Conservation (phyloP, 2,329 filamentous ascomycete genomes). For the Aureobasidium sp. region DNA sequence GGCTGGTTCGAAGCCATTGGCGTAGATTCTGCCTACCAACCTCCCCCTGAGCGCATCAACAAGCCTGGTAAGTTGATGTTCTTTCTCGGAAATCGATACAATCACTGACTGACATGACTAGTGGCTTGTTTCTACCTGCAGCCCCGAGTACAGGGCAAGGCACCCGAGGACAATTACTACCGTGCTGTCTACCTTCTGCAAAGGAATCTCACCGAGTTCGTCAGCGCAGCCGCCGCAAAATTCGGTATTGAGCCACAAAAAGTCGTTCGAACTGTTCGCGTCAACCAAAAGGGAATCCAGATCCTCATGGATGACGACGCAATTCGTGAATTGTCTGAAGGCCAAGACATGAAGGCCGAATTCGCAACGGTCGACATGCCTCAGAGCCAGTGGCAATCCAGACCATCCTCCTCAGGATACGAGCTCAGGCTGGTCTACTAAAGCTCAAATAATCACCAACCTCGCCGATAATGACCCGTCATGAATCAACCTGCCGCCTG, state of each 20-base stretch:
- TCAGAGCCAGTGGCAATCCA: slow-evolving; percentile 38
- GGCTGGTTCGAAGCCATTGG: slow-evolving; percentile 88
- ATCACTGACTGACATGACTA: slow-evolving; percentile 23
- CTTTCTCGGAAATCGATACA: neutral
- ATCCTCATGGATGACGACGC: slow-evolving; percentile 88
- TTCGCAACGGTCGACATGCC: slow-evolving; percentile 48
- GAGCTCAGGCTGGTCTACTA: slow-evolving; percentile 42
- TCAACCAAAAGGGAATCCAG: slow-evolving; percentile 66
- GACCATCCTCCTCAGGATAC: slow-evolving; percentile 35
- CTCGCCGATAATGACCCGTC: slow-evolving; percentile 1
- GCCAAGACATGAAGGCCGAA: slow-evolving; percentile 75
- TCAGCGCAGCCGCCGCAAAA: slow-evolving; percentile 64
- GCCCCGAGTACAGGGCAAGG: slow-evolving; percentile 41
- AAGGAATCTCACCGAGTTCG: slow-evolving; percentile 66
- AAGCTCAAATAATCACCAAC: slow-evolving; percentile 6
- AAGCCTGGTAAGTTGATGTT: slow-evolving; percentile 51
- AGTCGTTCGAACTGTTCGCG: slow-evolving; percentile 61
- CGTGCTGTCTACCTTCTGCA: slow-evolving; percentile 78
- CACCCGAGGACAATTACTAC: slow-evolving; percentile 55
- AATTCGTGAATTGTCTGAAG: slow-evolving; percentile 72
- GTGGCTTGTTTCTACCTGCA: slow-evolving; percentile 85
- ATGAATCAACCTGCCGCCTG: slow-evolving; percentile 8
- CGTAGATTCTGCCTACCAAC: slow-evolving; percentile 76
- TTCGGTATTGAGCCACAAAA: slow-evolving; percentile 67
- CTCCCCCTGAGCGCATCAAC: slow-evolving; percentile 60